Base-by-base conservation (phyloP, 192 early-diverging fungal species). In the Endogone sp. region DNA sequence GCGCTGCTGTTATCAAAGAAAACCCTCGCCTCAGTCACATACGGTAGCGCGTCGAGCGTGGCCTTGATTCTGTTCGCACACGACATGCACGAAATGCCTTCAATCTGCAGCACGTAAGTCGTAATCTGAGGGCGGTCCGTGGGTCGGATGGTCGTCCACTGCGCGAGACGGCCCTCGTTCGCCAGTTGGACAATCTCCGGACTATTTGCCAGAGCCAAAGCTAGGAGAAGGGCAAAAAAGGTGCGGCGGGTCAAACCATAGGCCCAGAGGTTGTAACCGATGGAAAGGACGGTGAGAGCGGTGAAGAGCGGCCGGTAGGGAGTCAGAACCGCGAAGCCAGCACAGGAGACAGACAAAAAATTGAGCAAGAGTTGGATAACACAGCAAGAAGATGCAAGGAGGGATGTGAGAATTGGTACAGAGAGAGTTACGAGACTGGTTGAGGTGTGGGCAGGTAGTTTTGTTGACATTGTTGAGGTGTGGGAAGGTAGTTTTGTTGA, bases 311-410 rank as follows among this genome's bases (percentile, higher is more conserved):
- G 71, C 2, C 85, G 78, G 20, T 73, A 76, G 2, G 84, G 78
- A 22, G 85, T 83, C 20, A 87, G 65, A n/a, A 85, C 28, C 3
- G 82, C 69, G 72, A 86, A 85, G 21, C 85, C 83, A 1, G 85
- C 85, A 60, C 85, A 87, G 20, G 76, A 75, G 23, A 87, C 62
- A 0, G 85, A 87, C 30, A 85, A 75, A 9, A 72, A 2, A 68
- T 87, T 87, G 28, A 87, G 76, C 1, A 77, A 23, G 29, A 87
- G 71, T 29, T 87, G 85, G 30, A 87, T 73, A 0, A 85, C 49
- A 37, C 85, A 87, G 63, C 85, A 87, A 10, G 76, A 81, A 2
- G 79, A 83, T 0, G 79, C 75, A 10, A 85, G 63, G 2, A 87
- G 71, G 1, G 78, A 79, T 9, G 66, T 60, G 27, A 71, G 22